These are phyloP conservation scores for Heritiera fomes DNA, from an alignment of 345 rosid genomes.

Conservation along the genomic window DNA sequence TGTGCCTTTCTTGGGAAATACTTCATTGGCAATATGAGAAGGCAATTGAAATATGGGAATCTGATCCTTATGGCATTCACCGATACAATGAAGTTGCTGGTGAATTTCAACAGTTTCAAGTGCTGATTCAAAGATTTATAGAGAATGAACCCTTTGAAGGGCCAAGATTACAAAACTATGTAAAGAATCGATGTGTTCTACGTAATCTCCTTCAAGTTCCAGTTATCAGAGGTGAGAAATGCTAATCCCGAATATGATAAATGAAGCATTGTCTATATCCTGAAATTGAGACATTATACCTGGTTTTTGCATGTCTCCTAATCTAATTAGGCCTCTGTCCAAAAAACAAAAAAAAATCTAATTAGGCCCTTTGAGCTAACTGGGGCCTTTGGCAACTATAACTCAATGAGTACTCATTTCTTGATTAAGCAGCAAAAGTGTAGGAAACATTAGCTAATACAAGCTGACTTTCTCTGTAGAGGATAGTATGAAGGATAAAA, in stretches of 20 bases:
- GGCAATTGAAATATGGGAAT: slow-evolving; percentile 67
- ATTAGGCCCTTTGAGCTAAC: neutral
- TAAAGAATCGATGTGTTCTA: slow-evolving; percentile 65
- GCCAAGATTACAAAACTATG: slow-evolving; percentile 69
- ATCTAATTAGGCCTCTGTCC: neutral
- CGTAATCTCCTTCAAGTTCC: slow-evolving; percentile 95
- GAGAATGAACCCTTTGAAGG: slow-evolving; percentile 86
- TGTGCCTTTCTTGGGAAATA: slow-evolving; percentile 97
- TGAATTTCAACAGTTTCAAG: slow-evolving; percentile 92
- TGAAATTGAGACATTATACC: neutral
- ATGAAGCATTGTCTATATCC: neutral
- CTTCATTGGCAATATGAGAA: slow-evolving; percentile 94
- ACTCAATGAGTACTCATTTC: slow-evolving; percentile 16
- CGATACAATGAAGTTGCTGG: slow-evolving; percentile 82
- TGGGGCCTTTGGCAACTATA: slow-evolving; percentile 1
- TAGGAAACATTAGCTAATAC: slow-evolving; percentile 1
- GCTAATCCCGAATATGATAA: neutral
- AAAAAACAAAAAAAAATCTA: neutral
- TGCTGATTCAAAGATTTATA: slow-evolving; percentile 77
- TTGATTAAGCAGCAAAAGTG: slow-evolving; percentile 21
- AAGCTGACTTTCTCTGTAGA: slow-evolving; percentile 44
- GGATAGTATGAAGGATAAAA: slow-evolving; percentile 57
- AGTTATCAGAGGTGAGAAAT: slow-evolving; percentile 66
- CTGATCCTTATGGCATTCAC: slow-evolving; percentile 55
- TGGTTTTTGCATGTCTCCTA: slow-evolving; percentile 5